Percentiles rank a stretch among this genome's conserved stretches.
These are phyloP conservation scores for Camellia sinensis DNA, from an alignment of 148 eudicot genomes.

Conservation along the genomic window DNA sequence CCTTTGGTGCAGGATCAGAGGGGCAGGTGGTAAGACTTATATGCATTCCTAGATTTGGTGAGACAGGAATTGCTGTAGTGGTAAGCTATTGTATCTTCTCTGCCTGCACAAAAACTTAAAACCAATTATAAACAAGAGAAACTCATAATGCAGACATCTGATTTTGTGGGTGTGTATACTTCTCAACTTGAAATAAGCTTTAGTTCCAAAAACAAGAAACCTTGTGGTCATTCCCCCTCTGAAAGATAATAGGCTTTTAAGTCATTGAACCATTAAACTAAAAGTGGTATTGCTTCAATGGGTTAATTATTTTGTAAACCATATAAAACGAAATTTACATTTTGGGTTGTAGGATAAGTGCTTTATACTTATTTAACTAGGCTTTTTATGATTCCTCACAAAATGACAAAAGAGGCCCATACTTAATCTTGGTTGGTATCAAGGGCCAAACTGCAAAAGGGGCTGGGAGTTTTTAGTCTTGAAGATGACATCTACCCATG, in stretches of 20 bases:
- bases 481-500: no score
- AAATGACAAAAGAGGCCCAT: neutral
- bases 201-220: neutral
- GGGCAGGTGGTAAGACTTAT: slow-evolving; percentile 76
- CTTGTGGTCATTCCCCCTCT: neutral
- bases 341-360: neutral
- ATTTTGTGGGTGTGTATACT: neutral
- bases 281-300: neutral
- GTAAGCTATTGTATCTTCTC: slow-evolving; percentile 36
- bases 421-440: no score
- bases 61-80: slow-evolving; percentile 85
- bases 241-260: neutral
- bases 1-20: slow-evolving; percentile 58
- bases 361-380: neutral
- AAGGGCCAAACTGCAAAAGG: no score
- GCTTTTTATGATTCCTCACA: neutral
- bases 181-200: neutral
- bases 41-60: slow-evolving; percentile 76
- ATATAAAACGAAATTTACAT: neutral
- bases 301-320: neutral
- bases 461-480: no score
- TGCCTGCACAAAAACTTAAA: neutral
- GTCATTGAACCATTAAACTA: neutral
- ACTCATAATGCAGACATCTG: neutral
- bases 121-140: neutral